Evolutionary conservation across 164 flowering plant species (phyloP).

Genomic region (Santalum album): DNA sequence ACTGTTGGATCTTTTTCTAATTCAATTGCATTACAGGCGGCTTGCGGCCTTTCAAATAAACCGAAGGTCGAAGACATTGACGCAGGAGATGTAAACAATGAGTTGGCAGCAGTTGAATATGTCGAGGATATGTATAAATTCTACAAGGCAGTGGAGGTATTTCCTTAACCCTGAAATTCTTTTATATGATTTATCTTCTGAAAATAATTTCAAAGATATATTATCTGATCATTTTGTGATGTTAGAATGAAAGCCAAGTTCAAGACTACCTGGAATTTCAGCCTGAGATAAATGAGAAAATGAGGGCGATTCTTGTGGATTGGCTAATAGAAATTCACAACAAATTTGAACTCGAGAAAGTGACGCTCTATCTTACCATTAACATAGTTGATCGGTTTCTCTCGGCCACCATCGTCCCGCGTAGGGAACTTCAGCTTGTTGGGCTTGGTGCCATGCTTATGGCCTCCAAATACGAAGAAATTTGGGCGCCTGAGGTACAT

Average conservation of each 20-base stretch:
- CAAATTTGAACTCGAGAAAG: constrained; percentile 74
- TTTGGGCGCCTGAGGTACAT: constrained; percentile 13
- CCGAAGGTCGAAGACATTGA: constrained; percentile 71
- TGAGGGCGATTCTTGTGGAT: constrained; percentile 81
- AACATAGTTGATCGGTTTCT: constrained; percentile 77
- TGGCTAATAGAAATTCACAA: constrained; percentile 87
- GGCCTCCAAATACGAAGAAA: constrained; percentile 92
- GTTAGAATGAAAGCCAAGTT: constrained; percentile 44
- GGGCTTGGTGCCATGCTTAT: constrained; percentile 81
- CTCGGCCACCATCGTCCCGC: constrained; percentile 33
- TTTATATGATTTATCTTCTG: no score
- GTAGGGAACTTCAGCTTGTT: constrained; percentile 67
- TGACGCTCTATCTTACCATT: constrained; percentile 77
- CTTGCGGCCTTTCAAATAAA: constrained; percentile 68
- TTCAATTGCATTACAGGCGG: constrained; percentile 33
- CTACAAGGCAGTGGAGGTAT: constrained; percentile 67
- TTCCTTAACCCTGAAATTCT: no score
- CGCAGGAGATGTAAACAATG: constrained; percentile 60
- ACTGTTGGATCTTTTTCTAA: background rate
- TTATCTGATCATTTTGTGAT: constrained; percentile 2
- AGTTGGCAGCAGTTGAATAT: constrained; percentile 76
- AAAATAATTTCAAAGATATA: no score
- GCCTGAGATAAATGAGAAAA: constrained; percentile 60
- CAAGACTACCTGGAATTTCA: constrained; percentile 66
- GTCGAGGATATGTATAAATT: constrained; percentile 79